Conservation (phyloP, 352 stramenopile genomes). For the Pythium brachiatum region DNA sequence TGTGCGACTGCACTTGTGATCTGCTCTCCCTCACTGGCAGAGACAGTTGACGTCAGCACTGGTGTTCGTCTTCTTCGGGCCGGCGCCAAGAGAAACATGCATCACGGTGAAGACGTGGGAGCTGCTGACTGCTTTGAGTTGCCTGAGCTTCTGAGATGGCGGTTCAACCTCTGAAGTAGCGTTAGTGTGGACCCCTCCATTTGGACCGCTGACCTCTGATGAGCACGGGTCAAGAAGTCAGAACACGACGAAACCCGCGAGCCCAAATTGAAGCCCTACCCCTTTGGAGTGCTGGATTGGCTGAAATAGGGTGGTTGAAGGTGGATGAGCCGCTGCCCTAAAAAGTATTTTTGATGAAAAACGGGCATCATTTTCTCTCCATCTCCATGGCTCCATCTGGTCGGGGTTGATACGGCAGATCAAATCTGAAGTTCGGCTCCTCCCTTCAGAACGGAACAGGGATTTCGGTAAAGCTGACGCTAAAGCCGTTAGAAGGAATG, state of each 20-base stretch:
- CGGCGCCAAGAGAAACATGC: slow-evolving; percentile 7
- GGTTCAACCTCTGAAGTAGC: background rate
- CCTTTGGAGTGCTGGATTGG: background rate
- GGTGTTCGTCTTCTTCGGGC: background rate
- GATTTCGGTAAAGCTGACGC: no score
- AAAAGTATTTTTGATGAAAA: background rate
- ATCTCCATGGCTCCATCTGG: background rate
- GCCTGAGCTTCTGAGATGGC: background rate
- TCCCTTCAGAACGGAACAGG: background rate
- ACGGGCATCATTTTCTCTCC: background rate
- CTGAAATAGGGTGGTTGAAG: slow-evolving; percentile 1
- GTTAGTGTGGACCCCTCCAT: background rate
- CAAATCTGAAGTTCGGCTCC: background rate
- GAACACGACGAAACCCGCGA: slow-evolving; percentile 1
- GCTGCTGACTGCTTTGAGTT: no score
- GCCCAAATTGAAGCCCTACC: background rate
- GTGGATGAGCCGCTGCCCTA: background rate
- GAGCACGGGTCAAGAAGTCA: background rate
- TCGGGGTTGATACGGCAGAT: background rate
- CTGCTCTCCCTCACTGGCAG: background rate
- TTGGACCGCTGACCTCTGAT: background rate
- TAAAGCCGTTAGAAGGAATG: no score
- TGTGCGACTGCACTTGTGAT: no score
- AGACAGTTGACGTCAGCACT: background rate
- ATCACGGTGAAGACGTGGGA: slow-evolving; percentile 18